Percentiles rank a stretch among this genome's conserved stretches.
These are phyloP conservation scores for Sisymbrium altissimum DNA, from an alignment of 345 rosid genomes.

Conservation along the genomic window DNA sequence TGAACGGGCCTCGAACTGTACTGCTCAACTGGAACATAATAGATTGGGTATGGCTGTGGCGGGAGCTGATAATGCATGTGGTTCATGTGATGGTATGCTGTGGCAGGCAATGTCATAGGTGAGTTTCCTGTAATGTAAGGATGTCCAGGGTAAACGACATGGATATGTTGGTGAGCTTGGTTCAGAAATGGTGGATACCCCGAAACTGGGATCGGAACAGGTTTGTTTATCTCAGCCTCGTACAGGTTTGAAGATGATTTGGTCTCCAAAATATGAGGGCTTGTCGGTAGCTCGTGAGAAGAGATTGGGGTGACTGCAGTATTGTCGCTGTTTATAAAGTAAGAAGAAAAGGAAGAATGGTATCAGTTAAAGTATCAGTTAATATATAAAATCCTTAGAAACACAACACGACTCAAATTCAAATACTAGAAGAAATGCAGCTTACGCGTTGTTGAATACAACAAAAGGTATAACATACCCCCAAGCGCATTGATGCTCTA, in stretches of 20 bases:
- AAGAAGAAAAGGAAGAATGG: background rate
- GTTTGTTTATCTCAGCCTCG: slow-evolving; percentile 31
- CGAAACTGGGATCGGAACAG: slow-evolving; percentile 41
- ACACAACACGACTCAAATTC: background rate
- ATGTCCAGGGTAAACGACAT: slow-evolving; percentile 37
- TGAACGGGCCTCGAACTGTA: slow-evolving; percentile 20
- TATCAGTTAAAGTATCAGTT: background rate
- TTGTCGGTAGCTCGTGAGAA: slow-evolving; percentile 13
- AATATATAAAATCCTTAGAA: background rate
- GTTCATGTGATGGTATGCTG: slow-evolving; percentile 40
- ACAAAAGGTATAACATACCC: background rate
- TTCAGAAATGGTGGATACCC: slow-evolving; percentile 44
- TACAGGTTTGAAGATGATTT: slow-evolving; percentile 22
- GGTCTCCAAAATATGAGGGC: slow-evolving; percentile 35
- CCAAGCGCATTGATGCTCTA: background rate
- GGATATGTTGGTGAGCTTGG: slow-evolving; percentile 42
- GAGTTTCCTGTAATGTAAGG: slow-evolving; percentile 41
- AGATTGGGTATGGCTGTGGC: slow-evolving; percentile 47
- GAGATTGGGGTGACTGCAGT: slow-evolving; percentile 9
- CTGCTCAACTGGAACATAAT: slow-evolving; percentile 44
- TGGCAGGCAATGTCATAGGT: slow-evolving; percentile 31
- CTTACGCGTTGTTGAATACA: background rate
- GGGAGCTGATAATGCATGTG: slow-evolving; percentile 42
- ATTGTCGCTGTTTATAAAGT: slow-evolving; percentile 7
- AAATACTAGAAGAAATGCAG: background rate